A percentile compares a stretch with the other conserved stretches of the same genome.
Conservation (phyloP, 306 rosid genomes). For the Vachellia pachyceras region DNA sequence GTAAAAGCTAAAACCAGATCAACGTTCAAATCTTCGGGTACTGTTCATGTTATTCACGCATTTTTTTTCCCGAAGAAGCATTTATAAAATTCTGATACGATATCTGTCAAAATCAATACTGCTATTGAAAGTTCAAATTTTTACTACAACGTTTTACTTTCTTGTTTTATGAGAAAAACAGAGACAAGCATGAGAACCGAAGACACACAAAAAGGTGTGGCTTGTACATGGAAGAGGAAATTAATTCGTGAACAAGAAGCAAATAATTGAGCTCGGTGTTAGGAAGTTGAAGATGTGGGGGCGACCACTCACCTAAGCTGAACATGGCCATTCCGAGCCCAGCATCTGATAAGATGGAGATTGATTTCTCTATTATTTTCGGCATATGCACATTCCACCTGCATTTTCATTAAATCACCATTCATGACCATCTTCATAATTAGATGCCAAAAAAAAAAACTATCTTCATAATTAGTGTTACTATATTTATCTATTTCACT, state of each 20-base stretch:
- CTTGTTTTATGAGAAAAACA: background rate
- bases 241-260: constrained; percentile 7
- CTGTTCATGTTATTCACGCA: background rate
- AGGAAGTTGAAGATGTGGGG: constrained; percentile 27
- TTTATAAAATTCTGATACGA: background rate
- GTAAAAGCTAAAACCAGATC: constrained; percentile 17
- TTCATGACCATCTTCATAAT: background rate
- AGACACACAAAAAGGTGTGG: background rate
- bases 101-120: background rate
- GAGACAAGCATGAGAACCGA: constrained; percentile 18
- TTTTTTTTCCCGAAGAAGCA: background rate
- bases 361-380: constrained; percentile 69
- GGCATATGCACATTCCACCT: constrained; percentile 98
- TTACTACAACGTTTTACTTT: background rate
- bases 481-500: background rate
- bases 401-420: background rate
- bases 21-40: background rate
- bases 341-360: constrained; percentile 96
- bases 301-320: constrained; percentile 84
- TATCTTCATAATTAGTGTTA: background rate
- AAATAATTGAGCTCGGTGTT: constrained; percentile 31
- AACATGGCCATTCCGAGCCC: constrained; percentile 99
- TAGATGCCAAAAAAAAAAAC: background rate
- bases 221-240: constrained; percentile 29
- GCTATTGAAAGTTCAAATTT: background rate